Conservation (phyloP, 257 asterid species). For the Lithospermum erythrorhizon region DNA sequence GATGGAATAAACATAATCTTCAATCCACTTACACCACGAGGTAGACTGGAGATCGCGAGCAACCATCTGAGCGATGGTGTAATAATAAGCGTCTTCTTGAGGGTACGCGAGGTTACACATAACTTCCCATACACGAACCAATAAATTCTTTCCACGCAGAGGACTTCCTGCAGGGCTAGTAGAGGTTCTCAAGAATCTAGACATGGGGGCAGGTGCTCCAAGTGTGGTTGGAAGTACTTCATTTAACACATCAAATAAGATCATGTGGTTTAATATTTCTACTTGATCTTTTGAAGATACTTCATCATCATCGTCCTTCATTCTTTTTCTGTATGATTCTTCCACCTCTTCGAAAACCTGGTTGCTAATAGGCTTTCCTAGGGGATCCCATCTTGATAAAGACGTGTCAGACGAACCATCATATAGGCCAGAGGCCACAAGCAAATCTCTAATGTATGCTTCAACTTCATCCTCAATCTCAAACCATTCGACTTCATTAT, state of each 20-base stretch:
- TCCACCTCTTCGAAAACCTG: slow-evolving; percentile 73
- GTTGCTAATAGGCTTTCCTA: slow-evolving; percentile 65
- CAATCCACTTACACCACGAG: slow-evolving; percentile 50
- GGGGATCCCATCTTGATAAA: slow-evolving; percentile 69
- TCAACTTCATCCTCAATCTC: slow-evolving; percentile 56
- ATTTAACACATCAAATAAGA: slow-evolving; percentile 61
- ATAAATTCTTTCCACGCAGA: slow-evolving; percentile 53
- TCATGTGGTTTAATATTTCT: slow-evolving; percentile 39
- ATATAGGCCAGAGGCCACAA: slow-evolving; percentile 67
- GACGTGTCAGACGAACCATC: slow-evolving; percentile 49
- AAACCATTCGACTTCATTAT: slow-evolving; percentile 35
- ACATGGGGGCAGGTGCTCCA: slow-evolving; percentile 33
- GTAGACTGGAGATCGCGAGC: slow-evolving; percentile 46
- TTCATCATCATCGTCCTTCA: slow-evolving; percentile 17
- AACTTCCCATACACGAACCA: slow-evolving; percentile 48
- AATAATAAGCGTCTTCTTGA: slow-evolving; percentile 31
- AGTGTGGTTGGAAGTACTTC: slow-evolving; percentile 69
- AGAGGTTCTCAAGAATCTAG: slow-evolving; percentile 41
- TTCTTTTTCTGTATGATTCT: slow-evolving; percentile 34
- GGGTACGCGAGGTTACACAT: slow-evolving; percentile 35
- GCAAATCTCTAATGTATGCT: slow-evolving; percentile 79
- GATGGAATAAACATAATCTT: slow-evolving; percentile 45
- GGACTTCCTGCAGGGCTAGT: slow-evolving; percentile 31
- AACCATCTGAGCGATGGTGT: slow-evolving; percentile 50
- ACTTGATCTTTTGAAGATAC: slow-evolving; percentile 27